Conservation (phyloP, 2,329 filamentous ascomycete species). For the Aspergillus novofumigatus region DNA sequence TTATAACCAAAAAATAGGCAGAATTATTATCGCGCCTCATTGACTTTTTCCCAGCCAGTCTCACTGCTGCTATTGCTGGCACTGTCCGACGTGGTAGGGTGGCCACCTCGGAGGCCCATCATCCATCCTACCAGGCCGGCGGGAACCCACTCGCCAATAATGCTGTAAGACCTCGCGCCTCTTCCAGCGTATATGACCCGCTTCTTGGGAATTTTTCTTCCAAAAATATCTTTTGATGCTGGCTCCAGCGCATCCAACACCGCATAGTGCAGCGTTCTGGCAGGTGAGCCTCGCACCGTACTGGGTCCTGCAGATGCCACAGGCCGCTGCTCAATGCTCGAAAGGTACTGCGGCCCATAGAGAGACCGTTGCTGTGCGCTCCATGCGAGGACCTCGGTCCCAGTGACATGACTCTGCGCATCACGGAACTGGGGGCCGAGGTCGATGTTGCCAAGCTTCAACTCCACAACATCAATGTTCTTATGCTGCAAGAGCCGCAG, state of each 20-base stretch:
- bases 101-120: constrained; percentile 65
- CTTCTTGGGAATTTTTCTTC: constrained; percentile 31
- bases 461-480: constrained; percentile 69
- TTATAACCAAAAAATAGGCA: background rate
- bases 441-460: constrained; percentile 90
- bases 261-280: constrained; percentile 76
- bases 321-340: constrained; percentile 41
- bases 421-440: constrained; percentile 58
- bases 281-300: constrained; percentile 59
- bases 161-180: constrained; percentile 76
- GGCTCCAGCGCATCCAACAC: constrained; percentile 83
- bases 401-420: constrained; percentile 40
- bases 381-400: constrained; percentile 60
- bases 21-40: constrained; percentile 7
- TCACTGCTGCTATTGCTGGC: constrained; percentile 32
- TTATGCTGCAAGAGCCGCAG: constrained; percentile 62
- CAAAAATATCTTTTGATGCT: constrained; percentile 35
- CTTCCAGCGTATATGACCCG: constrained; percentile 75
- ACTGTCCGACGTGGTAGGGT: constrained; percentile 16
- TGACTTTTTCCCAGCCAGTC: constrained; percentile 32
- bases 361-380: constrained; percentile 50
- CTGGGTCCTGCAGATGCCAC: constrained; percentile 37
- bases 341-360: constrained; percentile 39
- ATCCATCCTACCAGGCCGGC: constrained; percentile 81
- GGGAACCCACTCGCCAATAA: constrained; percentile 79